phyloP scores from a whole-genome alignment of 192 early-diverging fungal genomes.

The Rhizoclosmatium sp. region DNA sequence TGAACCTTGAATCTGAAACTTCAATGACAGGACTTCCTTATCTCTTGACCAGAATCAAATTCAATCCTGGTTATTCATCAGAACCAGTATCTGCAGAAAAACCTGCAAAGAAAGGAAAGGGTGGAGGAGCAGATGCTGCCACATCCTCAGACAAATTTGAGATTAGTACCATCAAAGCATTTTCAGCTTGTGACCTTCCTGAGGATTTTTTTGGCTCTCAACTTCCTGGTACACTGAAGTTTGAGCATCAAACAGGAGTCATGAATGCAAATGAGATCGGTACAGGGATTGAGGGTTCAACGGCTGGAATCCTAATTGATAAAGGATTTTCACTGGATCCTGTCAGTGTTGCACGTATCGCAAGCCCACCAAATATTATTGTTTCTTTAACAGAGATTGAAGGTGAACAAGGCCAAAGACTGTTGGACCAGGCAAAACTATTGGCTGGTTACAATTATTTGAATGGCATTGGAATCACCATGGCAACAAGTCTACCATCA shows the following conservation, averaged over 20 bases:
- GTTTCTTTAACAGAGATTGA: neutral
- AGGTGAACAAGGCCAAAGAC: neutral
- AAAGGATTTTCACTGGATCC: neutral
- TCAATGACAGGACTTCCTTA: slow-evolving; percentile 2
- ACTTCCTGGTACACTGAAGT: neutral
- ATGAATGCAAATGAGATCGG: neutral
- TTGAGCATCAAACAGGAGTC: neutral
- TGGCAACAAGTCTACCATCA: neutral
- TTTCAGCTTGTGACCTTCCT: neutral
- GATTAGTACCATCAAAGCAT: neutral
- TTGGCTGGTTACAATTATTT: slow-evolving; percentile 16
- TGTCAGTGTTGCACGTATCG: neutral
- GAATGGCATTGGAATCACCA: slow-evolving; percentile 15
- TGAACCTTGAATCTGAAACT: neutral
- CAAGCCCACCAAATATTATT: neutral
- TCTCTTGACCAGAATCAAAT: neutral
- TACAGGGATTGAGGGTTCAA: neutral
- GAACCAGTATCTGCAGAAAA: neutral
- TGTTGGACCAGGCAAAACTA: neutral
- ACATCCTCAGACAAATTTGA: neutral
- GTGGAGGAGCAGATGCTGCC: neutral
- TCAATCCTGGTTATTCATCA: neutral
- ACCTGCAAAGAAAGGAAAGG: neutral
- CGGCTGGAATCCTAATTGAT: slow-evolving; percentile 3
- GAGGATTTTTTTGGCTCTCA: neutral